Evolutionary conservation across 176 grass and related monocot species (phyloP).

Genomic region (Elymus sibiricus): DNA sequence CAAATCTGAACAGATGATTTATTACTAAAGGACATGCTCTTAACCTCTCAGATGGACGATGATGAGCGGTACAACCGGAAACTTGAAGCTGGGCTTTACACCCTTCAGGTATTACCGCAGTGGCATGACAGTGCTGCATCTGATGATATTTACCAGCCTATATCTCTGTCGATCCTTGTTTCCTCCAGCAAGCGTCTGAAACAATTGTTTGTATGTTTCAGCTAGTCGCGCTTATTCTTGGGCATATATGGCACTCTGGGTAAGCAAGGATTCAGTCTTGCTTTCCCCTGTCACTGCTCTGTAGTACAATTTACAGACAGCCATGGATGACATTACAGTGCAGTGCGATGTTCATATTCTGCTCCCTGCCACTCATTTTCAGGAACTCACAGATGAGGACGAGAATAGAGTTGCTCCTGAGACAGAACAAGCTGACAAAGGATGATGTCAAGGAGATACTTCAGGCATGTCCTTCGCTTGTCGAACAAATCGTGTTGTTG

Average conservation of each 20-base stretch:
- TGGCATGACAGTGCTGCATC: background rate
- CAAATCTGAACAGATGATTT: slow-evolving; percentile 17
- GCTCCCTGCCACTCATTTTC: slow-evolving; percentile 22
- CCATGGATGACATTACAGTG: background rate
- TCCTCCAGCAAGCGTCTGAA: background rate
- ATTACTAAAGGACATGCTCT: background rate
- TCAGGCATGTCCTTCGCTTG: slow-evolving; percentile 41
- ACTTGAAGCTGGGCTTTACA: slow-evolving; percentile 91
- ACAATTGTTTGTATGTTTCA: slow-evolving; percentile 37
- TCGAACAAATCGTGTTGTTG: background rate
- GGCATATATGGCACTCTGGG: slow-evolving; percentile 93
- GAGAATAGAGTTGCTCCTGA: slow-evolving; percentile 89
- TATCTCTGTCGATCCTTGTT: slow-evolving; percentile 28
- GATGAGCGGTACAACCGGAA: slow-evolving; percentile 88
- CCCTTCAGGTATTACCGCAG: slow-evolving; percentile 67
- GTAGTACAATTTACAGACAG: background rate
- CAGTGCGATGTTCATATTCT: background rate
- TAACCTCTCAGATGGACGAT: slow-evolving; percentile 68
- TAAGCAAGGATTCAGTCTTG: slow-evolving; percentile 40
- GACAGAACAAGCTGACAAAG: slow-evolving; percentile 90
- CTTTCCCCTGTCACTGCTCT: background rate
- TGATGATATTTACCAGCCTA: background rate
- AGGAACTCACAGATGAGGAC: slow-evolving; percentile 76
- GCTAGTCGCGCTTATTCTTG: slow-evolving; percentile 89
- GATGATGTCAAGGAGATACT: slow-evolving; percentile 84